A percentile compares a stretch with the other conserved stretches of the same genome.
phyloP scores from a whole-genome alignment of 2,329 filamentous ascomycete genomes.

The Aspergillus niger region DNA sequence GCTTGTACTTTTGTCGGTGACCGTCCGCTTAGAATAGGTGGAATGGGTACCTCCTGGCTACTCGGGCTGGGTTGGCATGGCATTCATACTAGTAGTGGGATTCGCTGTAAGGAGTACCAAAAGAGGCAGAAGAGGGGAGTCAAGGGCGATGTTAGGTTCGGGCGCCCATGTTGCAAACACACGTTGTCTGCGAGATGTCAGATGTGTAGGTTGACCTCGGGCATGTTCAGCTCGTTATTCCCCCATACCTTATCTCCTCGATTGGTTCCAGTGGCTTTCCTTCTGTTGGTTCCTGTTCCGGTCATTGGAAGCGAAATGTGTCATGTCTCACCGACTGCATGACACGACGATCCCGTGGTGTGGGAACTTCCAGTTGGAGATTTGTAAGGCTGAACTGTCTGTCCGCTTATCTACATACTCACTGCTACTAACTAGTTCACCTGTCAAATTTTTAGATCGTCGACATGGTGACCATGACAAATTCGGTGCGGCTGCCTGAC shows the following conservation, averaged over 20 bases:
- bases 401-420: neutral
- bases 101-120: neutral
- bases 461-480: neutral
- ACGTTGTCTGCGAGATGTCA: neutral
- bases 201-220: neutral
- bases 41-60: neutral
- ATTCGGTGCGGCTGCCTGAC: neutral
- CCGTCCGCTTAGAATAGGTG: neutral
- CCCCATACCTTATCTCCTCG: neutral
- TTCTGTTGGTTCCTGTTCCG: neutral
- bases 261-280: neutral
- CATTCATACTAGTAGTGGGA: no score
- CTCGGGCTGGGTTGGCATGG: neutral
- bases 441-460: neutral
- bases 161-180: neutral
- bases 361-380: neutral
- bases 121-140: neutral
- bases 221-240: neutral
- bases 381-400: neutral
- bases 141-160: neutral
- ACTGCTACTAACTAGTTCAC: neutral
- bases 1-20: neutral
- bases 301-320: neutral
- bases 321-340: neutral
- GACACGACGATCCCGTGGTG: neutral